Base-by-base conservation (phyloP, 176 grass and related monocot genomes). In the Carex parvula region DNA sequence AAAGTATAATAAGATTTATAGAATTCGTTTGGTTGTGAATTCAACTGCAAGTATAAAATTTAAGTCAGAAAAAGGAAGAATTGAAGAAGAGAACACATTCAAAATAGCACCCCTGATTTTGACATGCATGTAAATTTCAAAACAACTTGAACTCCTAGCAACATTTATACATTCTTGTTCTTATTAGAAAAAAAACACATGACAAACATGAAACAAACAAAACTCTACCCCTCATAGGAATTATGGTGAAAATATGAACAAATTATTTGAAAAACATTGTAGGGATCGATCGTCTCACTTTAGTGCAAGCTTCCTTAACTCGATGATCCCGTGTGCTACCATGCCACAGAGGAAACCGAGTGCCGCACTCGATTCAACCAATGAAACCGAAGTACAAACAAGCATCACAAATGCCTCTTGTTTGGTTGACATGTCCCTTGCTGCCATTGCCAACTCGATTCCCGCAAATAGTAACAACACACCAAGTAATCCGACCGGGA, bases 381-480 rank as follows among this genome's bases (percentile, higher is more conserved):
- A 84, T 24, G 89, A 91, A 53, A 97, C 90, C n/a, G 95, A 87
- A 9, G 92, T 70, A 84, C 92, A 94, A 24, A 93, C 13, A 9
- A 97, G 85, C 89, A 93, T 89, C 16, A 98, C 92, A 29, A 98
- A 93, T 1, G 92, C 91, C 90, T 94, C 95, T 3, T 82, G 84
- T 79, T 87, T 94, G 1, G 86, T 50, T 1, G 89, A 46, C 91
- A 97, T 98, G 89, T 98, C 95, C 80, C 95, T 92, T 2, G 95
- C 92, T 0, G 92, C 89, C 55, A 90, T 82, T 8, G 89, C 92
- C 1, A 98, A 87, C 64, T 98, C 92, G 0, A 94, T 52, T 54
- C 92, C 95, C 5, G 95, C 92, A 89, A 87, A 61, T 18, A 60
- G 20, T 41, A 98, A 91, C 68, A 98, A 89, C 64, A 91, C 90